phyloP scores from a whole-genome alignment of 148 eudicot species.

The Spergularia marina region DNA sequence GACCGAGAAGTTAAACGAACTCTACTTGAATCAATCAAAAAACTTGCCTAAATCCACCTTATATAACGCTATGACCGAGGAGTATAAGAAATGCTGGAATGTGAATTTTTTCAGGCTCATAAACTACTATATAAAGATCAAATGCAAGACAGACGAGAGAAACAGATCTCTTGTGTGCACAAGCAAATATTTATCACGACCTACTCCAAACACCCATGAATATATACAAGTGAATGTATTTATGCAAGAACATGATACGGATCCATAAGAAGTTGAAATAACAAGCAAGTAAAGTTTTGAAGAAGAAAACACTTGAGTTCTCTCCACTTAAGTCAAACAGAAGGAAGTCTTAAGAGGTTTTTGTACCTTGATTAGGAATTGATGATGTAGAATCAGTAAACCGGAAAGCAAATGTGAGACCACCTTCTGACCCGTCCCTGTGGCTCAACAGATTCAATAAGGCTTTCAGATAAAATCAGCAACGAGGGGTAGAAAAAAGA shows the following conservation, averaged over 20 bases:
- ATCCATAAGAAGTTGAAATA: background rate
- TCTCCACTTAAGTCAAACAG: background rate
- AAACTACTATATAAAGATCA: background rate
- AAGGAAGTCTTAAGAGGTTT: background rate
- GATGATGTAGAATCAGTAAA: slow-evolving; percentile 79
- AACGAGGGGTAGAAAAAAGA: background rate
- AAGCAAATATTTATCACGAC: background rate
- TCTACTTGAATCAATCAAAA: background rate
- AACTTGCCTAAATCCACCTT: background rate
- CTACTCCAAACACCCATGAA: background rate
- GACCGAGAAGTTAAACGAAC: background rate
- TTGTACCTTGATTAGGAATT: slow-evolving; percentile 78
- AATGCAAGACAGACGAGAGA: background rate
- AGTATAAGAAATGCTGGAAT: background rate
- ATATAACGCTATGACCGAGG: background rate
- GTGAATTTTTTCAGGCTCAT: slow-evolving; percentile 1
- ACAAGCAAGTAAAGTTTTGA: background rate
- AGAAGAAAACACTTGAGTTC: background rate
- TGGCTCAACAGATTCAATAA: slow-evolving; percentile 20
- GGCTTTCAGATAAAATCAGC: background rate
- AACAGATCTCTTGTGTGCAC: background rate
- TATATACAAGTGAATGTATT: background rate
- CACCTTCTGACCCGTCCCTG: slow-evolving; percentile 91
- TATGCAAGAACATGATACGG: background rate
- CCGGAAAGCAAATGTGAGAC: slow-evolving; percentile 92